phyloP scores from a whole-genome alignment of 139 green algal species.

The Micromonas commoda region DNA sequence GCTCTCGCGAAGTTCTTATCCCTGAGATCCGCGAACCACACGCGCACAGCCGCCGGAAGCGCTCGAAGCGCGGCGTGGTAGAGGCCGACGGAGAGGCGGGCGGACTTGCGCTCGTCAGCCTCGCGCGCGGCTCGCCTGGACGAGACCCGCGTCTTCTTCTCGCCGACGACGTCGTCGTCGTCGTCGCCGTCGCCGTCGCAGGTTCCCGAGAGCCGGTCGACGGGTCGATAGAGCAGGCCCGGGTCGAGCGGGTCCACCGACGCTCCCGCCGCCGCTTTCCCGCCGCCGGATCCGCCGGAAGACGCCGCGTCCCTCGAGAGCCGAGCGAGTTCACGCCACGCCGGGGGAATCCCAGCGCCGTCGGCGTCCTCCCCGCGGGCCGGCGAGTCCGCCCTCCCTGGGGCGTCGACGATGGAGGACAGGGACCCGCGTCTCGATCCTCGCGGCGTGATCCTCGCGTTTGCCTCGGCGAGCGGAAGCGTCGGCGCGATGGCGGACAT shows the following conservation, averaged over 20 bases:
- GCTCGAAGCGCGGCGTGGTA: constrained; percentile 58
- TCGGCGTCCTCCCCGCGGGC: not conserved
- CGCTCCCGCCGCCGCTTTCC: no score
- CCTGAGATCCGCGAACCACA: constrained; percentile 77
- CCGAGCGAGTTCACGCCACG: not conserved
- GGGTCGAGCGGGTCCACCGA: not conserved
- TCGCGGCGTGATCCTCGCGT: no score
- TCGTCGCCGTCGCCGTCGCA: no score
- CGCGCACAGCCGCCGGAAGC: constrained; percentile 63
- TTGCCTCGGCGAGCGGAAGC: not conserved
- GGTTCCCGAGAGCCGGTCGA: no score
- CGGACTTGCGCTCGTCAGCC: not conserved
- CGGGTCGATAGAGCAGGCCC: not conserved
- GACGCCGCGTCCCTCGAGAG: not conserved
- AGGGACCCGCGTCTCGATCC: no score
- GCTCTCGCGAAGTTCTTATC: constrained; percentile 46
- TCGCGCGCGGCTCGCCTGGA: not conserved
- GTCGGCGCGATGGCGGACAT: not conserved
- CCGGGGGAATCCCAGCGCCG: not conserved
- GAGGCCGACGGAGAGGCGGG: constrained; percentile 39
- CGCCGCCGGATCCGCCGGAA: no score
- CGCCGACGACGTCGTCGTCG: no score
- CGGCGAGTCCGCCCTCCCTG: no score
- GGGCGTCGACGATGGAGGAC: no score
- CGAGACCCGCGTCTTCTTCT: no score